Evolutionary conservation across 371 early-diverging fungal genomes (phyloP).

Genomic region (Batkoa obscura): DNA sequence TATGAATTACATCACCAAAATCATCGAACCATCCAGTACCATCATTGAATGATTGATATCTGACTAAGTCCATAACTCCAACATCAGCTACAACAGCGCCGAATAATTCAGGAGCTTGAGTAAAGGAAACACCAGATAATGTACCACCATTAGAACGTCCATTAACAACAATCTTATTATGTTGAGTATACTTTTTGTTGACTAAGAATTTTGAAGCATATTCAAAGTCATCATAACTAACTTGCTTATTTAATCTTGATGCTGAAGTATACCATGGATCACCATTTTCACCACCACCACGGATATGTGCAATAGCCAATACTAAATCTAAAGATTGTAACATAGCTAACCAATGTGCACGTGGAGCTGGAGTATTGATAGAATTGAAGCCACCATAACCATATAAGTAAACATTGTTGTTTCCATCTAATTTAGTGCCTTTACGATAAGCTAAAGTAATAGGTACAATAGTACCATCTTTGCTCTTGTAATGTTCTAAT

Average conservation of each 20-base stretch:
- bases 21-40: constrained; percentile 26
- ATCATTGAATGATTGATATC: constrained; percentile 32
- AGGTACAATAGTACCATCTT: constrained; percentile 40
- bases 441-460: constrained; percentile 27
- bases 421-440: constrained; percentile 20
- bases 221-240: constrained; percentile 25
- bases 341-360: constrained; percentile 18
- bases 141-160: constrained; percentile 54
- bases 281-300: constrained; percentile 30
- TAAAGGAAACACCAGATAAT: constrained; percentile 14
- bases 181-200: background rate
- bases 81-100: constrained; percentile 24
- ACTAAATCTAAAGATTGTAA: constrained; percentile 21
- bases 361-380: constrained; percentile 23
- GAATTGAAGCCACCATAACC: constrained; percentile 45
- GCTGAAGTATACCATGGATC: constrained; percentile 25
- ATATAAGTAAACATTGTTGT: constrained; percentile 31
- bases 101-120: constrained; percentile 27
- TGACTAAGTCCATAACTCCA: constrained; percentile 26
- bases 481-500: constrained; percentile 33
- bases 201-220: constrained; percentile 17
- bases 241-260: constrained; percentile 18
- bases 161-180: constrained; percentile 30
- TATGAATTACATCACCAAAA: constrained; percentile 23
- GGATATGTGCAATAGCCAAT: constrained; percentile 19